Percentiles rank a stretch among this genome's conserved stretches.
These are phyloP conservation scores for Globisporangium radiosum DNA, from an alignment of 352 stramenopile species.

Conservation along the genomic window DNA sequence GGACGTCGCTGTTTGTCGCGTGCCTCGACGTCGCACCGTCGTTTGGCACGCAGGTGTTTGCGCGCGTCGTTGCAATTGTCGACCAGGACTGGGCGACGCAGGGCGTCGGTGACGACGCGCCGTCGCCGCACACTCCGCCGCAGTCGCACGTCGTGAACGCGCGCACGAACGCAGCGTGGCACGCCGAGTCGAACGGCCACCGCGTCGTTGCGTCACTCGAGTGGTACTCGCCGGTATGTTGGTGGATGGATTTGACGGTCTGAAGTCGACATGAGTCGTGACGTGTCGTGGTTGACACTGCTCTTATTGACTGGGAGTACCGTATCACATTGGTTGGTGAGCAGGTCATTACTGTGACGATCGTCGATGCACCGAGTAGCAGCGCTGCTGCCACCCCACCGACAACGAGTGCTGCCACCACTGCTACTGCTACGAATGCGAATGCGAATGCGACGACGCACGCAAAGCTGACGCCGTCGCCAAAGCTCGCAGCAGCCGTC, in stretches of 20 bases:
- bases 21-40: conserved; percentile 39
- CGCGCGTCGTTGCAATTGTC: conserved; percentile 59
- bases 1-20: conserved; percentile 62
- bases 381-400: not conserved
- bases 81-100: conserved; percentile 77
- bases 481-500: conserved; percentile 6
- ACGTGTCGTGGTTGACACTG: not conserved
- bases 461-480: conserved; percentile 11
- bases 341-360: conserved; percentile 34
- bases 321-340: not conserved
- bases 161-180: conserved; percentile 61
- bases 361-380: conserved; percentile 1
- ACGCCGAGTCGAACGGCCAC: conserved; percentile 61
- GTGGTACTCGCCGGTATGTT: conserved; percentile 59
- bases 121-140: conserved; percentile 55
- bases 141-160: conserved; percentile 83
- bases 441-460: not conserved
- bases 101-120: conserved; percentile 33
- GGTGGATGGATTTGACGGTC: too few species aligned
- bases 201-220: conserved; percentile 45
- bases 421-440: not conserved
- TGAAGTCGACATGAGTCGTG: not conserved
- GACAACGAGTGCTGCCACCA: not conserved
- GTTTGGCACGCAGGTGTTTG: conserved; percentile 34
- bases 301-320: too few species aligned